Conservation (phyloP, 2,329 filamentous ascomycete species). For the Cladosporium sp. region DNA sequence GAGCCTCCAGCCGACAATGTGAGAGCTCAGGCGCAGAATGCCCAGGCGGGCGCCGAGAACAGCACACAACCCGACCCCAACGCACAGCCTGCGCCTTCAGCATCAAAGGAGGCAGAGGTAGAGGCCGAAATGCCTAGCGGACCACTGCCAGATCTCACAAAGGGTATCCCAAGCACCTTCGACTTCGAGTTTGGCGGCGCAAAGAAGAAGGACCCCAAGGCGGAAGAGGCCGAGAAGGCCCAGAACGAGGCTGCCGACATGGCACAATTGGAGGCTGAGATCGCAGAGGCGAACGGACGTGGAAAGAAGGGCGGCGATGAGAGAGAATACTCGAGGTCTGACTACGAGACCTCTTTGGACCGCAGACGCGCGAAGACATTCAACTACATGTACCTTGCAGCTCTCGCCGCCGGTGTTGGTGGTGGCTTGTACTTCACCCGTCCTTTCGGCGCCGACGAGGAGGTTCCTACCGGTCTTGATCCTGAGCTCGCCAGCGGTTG, state of each 20-base stretch:
- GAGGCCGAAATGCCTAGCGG: constrained; percentile 42
- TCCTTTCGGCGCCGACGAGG: constrained; percentile 83
- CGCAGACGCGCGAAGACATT: constrained; percentile 75
- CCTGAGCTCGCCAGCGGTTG: constrained; percentile 77
- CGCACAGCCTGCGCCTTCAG: constrained; percentile 25
- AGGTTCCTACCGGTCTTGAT: constrained; percentile 56
- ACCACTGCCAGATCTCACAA: constrained; percentile 85
- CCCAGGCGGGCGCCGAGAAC: constrained; percentile 35
- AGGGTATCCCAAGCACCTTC: constrained; percentile 90
- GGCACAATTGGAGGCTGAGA: constrained; percentile 30
- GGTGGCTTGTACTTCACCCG: constrained; percentile 77
- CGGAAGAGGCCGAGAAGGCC: constrained; percentile 25
- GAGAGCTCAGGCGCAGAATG: constrained; percentile 32
- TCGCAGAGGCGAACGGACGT: constrained; percentile 45
- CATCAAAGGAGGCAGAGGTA: constrained; percentile 23
- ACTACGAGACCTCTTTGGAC: constrained; percentile 90
- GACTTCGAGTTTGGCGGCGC: constrained; percentile 68
- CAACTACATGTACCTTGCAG: constrained; percentile 69
- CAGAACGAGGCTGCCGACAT: constrained; percentile 32
- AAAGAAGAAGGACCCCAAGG: constrained; percentile 34
- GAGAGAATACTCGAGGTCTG: constrained; percentile 71
- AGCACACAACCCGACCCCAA: constrained; percentile 25
- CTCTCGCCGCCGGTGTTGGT: constrained; percentile 59
- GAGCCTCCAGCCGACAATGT: constrained; percentile 32
- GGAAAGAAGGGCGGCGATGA: constrained; percentile 44